Evolutionary conservation across 2,329 filamentous ascomycete species (phyloP).

Genomic region (Penicillium hordei): DNA sequence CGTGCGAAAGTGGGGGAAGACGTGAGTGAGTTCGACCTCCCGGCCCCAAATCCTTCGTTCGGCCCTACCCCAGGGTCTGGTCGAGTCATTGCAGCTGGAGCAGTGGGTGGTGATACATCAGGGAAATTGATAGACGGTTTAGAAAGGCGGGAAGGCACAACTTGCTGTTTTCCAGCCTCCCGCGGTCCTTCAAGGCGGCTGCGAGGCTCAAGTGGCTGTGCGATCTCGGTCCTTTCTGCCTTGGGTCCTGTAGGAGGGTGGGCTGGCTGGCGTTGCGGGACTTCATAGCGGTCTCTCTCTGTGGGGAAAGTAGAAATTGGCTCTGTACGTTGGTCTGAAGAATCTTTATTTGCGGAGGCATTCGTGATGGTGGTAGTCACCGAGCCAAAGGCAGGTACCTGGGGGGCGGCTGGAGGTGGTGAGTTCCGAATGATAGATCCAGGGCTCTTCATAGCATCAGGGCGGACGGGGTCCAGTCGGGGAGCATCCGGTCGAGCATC

Average conservation of each 20-base stretch:
- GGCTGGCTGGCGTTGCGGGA: constrained; percentile 23
- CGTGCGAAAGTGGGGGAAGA: constrained; percentile 31
- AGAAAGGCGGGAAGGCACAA: constrained; percentile 26
- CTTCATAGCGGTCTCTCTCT: constrained; percentile 30
- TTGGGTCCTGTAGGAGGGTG: constrained; percentile 48
- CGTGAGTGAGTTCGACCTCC: constrained; percentile 20
- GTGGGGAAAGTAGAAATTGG: constrained; percentile 7
- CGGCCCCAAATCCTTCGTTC: constrained; percentile 21
- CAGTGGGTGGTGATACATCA: constrained; percentile 39
- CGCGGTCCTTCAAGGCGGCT: constrained; percentile 23
- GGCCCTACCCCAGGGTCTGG: constrained; percentile 23
- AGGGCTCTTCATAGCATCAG: constrained; percentile 31
- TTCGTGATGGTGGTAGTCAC: constrained; percentile 32
- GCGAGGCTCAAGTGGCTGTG: constrained; percentile 27
- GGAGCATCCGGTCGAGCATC: constrained; percentile 24
- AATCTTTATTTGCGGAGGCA: constrained; percentile 22
- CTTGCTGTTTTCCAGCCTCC: constrained; percentile 27
- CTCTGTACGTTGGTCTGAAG: constrained; percentile 14
- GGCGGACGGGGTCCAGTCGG: not conserved
- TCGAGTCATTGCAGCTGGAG: constrained; percentile 37
- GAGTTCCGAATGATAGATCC: constrained; percentile 32
- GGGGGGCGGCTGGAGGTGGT: constrained; percentile 42
- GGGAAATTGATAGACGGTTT: constrained; percentile 26
- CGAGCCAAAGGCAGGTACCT: constrained; percentile 46
- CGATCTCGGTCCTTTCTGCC: constrained; percentile 37